phyloP scores from a whole-genome alignment of 2,329 filamentous ascomycete genomes.

The Gyromitra esculenta region DNA sequence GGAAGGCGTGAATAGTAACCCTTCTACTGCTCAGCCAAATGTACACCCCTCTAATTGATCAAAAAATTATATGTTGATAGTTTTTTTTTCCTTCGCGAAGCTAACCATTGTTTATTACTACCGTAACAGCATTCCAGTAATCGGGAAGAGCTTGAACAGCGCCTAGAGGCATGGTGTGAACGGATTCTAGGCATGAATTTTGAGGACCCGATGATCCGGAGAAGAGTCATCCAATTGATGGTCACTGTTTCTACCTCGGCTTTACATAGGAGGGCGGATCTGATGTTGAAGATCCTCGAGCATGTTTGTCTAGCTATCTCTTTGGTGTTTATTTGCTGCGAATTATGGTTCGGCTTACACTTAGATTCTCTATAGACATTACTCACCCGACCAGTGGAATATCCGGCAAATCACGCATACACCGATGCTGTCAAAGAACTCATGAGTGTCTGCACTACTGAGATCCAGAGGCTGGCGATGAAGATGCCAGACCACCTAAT shows the following conservation, averaged over 20 bases:
- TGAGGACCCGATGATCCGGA: slow-evolving; percentile 84
- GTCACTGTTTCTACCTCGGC: slow-evolving; percentile 86
- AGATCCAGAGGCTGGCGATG: slow-evolving; percentile 86
- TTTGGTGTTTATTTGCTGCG: neutral
- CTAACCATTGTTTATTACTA: slow-evolving; percentile 14
- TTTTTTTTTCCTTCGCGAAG: neutral
- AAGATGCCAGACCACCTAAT: slow-evolving; percentile 92
- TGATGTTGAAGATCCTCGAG: slow-evolving; percentile 89
- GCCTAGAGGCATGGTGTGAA: slow-evolving; percentile 55
- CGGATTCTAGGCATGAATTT: slow-evolving; percentile 68
- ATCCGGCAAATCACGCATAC: slow-evolving; percentile 76
- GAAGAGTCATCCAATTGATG: slow-evolving; percentile 80
- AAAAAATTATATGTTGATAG: neutral
- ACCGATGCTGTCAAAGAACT: slow-evolving; percentile 91
- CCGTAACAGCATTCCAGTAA: slow-evolving; percentile 35
- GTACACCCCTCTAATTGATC: slow-evolving; percentile 45
- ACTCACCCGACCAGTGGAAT: slow-evolving; percentile 78
- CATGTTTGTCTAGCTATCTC: slow-evolving; percentile 63
- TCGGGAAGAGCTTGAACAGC: slow-evolving; percentile 53
- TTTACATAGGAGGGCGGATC: slow-evolving; percentile 77
- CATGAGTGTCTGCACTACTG: slow-evolving; percentile 82
- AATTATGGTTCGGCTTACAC: slow-evolving; percentile 33
- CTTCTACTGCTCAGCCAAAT: slow-evolving; percentile 64
- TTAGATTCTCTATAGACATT: slow-evolving; percentile 68
- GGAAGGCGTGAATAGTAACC: slow-evolving; percentile 60